phyloP scores from a whole-genome alignment of 129 eudicot species.

The Chrysanthemum lavandulifolium region DNA sequence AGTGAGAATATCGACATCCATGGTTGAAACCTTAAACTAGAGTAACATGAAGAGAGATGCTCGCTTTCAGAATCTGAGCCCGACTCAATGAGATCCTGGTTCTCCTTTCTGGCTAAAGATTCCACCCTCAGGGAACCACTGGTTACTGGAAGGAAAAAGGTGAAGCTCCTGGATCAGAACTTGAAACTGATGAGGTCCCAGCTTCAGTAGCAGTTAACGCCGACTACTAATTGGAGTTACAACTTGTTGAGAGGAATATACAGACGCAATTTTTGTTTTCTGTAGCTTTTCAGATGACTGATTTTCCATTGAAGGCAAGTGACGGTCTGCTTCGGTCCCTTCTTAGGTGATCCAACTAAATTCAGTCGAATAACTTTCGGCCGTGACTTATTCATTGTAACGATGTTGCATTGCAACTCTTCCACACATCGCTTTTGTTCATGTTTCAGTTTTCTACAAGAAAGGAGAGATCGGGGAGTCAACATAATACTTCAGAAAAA shows the following conservation, averaged over 20 bases:
- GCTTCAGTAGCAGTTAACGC: conserved; percentile 72
- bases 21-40: conserved; percentile 82
- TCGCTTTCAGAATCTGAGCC: conserved; percentile 76
- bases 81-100: conserved; percentile 44
- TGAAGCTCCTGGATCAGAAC: conserved; percentile 92
- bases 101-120: conserved; percentile 36
- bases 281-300: conserved; percentile 40
- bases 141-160: conserved; percentile 53
- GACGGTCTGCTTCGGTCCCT: conserved; percentile 38
- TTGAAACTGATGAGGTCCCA: conserved; percentile 87
- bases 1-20: conserved; percentile 57
- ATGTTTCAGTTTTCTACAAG: conserved; percentile 77
- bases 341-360: conserved; percentile 66
- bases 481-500: neutral
- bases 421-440: conserved; percentile 89
- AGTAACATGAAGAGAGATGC: conserved; percentile 50
- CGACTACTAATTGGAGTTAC: conserved; percentile 89
- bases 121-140: conserved; percentile 34
- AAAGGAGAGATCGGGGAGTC: neutral
- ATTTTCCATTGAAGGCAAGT: conserved; percentile 29
- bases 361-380: conserved; percentile 86
- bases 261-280: conserved; percentile 25
- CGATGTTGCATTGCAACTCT: conserved; percentile 96
- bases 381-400: conserved; percentile 65
- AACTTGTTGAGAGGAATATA: conserved; percentile 40